phyloP scores from a whole-genome alignment of 768 basidiomycete genomes.

The Tubosaeta sp. region DNA sequence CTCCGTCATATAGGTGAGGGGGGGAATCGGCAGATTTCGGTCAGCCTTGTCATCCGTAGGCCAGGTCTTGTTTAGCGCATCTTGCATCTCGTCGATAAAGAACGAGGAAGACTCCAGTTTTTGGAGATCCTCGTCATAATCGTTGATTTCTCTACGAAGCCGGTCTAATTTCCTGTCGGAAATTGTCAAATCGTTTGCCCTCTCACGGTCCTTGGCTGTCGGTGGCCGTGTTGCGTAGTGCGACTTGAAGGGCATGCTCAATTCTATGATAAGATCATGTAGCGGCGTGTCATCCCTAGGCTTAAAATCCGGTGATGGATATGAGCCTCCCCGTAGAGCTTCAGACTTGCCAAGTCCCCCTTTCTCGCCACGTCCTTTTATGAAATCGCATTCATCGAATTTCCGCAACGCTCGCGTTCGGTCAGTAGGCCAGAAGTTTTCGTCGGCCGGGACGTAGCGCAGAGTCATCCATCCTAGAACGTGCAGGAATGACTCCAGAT shows the following conservation, averaged over 20 bases:
- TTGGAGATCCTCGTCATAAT: too few species aligned
- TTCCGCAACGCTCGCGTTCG: neutral
- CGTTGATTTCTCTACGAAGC: too few species aligned
- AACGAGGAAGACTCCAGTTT: too few species aligned
- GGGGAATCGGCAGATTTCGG: too few species aligned
- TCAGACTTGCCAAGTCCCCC: neutral
- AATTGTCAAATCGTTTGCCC: too few species aligned
- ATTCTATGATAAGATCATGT: neutral
- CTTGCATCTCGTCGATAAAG: too few species aligned
- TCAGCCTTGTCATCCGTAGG: neutral
- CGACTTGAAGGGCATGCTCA: neutral
- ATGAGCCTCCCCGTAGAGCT: neutral
- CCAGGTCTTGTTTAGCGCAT: neutral
- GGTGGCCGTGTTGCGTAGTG: too few species aligned
- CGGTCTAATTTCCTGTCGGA: too few species aligned
- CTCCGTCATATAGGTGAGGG: too few species aligned
- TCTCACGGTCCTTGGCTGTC: too few species aligned
- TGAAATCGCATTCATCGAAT: neutral
- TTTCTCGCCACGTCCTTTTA: neutral
- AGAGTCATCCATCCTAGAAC: neutral
- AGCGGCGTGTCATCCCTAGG: neutral
- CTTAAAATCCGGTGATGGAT: neutral
- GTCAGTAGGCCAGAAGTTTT: neutral
- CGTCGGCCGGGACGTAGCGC: neutral
- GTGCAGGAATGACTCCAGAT: conserved; percentile 30